These are phyloP conservation scores for Tympanopsis confertula DNA, from an alignment of 2,329 filamentous ascomycete genomes.

Conservation along the genomic window DNA sequence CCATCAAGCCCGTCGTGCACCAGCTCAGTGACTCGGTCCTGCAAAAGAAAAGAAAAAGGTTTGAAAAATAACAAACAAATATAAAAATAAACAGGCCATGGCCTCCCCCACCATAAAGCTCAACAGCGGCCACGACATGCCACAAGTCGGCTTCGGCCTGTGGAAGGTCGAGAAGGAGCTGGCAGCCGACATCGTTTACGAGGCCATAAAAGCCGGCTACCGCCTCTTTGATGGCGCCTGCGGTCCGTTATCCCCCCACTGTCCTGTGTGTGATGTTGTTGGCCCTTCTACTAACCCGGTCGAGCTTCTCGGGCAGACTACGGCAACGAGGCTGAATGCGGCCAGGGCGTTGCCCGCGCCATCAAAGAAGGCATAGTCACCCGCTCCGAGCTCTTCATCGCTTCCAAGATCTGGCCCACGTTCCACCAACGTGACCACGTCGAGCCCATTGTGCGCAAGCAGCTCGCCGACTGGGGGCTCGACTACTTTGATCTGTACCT, in stretches of 20 bases:
- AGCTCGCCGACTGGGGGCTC: constrained; percentile 71
- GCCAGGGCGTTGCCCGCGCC: constrained; percentile 65
- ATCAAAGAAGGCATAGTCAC: constrained; percentile 73
- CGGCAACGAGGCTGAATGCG: constrained; percentile 70
- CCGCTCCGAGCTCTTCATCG: constrained; percentile 80
- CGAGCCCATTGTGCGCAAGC: constrained; percentile 62
- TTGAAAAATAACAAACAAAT: no score
- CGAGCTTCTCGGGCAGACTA: constrained; percentile 43
- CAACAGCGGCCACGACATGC: constrained; percentile 58
- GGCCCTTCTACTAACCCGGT: constrained; percentile 5
- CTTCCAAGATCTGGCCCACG: constrained; percentile 86
- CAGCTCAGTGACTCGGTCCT: no score
- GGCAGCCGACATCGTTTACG: constrained; percentile 67
- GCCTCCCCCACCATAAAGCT: constrained; percentile 41
- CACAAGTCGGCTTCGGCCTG: constrained; percentile 65
- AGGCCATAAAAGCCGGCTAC: constrained; percentile 55
- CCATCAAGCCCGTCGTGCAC: no score
- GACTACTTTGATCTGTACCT: constrained; percentile 88
- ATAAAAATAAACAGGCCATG: constrained; percentile 2
- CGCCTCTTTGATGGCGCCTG: constrained; percentile 48
- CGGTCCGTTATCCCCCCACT: constrained; percentile 28
- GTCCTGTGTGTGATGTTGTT: constrained; percentile 8
- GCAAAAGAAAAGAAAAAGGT: no score
- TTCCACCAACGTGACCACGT: constrained; percentile 76
- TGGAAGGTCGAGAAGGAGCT: constrained; percentile 74